Conservation (phyloP, 176 grass and related monocot species). For the Thinopyrum elongatum region DNA sequence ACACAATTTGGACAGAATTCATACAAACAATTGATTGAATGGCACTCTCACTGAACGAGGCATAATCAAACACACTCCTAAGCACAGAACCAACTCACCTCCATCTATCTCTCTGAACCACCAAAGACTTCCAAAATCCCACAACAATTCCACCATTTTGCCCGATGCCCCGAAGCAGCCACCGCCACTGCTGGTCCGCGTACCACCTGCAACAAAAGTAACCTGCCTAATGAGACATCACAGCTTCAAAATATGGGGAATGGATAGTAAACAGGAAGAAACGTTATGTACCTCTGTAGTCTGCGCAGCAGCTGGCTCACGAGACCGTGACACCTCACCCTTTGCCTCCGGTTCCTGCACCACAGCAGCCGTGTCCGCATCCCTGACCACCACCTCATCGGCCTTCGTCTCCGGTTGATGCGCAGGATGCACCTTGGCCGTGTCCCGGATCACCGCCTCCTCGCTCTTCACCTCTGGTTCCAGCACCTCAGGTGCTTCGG, state of each 20-base stretch:
- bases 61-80: constrained; percentile 2
- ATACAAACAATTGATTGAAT: not conserved
- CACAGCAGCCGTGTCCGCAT: not conserved
- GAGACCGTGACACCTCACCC: constrained; percentile 27
- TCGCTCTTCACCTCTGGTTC: constrained; percentile 28
- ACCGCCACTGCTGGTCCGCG: constrained; percentile 38
- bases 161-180: constrained; percentile 24
- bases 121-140: constrained; percentile 63
- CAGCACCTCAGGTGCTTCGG: constrained; percentile 20
- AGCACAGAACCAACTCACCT: constrained; percentile 44
- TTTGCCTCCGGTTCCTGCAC: constrained; percentile 33
- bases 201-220: constrained; percentile 32
- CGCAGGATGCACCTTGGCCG: constrained; percentile 14
- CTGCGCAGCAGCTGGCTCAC: constrained; percentile 21
- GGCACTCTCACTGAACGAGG: not conserved
- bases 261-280: not conserved
- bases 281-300: constrained; percentile 38
- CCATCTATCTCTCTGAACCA: constrained; percentile 49
- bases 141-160: constrained; percentile 88
- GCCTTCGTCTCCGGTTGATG: constrained; percentile 31
- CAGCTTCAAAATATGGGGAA: not conserved
- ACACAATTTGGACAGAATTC: not conserved
- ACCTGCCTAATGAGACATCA: constrained; percentile 27
- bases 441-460: constrained; percentile 8
- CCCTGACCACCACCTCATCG: constrained; percentile 9